Evolutionary conservation across 768 basidiomycete genomes (phyloP).

Genomic region (Clitopilus passeckerianus): DNA sequence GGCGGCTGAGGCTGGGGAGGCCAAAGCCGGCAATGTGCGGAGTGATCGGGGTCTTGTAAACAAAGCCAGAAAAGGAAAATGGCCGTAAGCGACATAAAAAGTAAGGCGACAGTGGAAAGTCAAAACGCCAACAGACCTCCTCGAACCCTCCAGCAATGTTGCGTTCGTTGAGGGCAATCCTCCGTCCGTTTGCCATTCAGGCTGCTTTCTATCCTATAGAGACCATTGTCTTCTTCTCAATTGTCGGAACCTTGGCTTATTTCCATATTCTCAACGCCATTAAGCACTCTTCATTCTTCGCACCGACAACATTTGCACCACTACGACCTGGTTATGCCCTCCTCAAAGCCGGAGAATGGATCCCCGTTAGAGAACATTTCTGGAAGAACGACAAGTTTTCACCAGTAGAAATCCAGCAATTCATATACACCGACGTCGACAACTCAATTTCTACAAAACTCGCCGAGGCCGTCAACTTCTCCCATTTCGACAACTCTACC

Average conservation of each 20-base stretch:
- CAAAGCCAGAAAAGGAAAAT: not conserved
- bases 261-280: slow-evolving; percentile 90
- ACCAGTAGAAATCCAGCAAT: slow-evolving; percentile 68
- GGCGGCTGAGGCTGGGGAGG: not conserved
- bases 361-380: slow-evolving; percentile 48
- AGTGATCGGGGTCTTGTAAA: not conserved
- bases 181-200: slow-evolving; percentile 66
- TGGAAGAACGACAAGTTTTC: slow-evolving; percentile 34
- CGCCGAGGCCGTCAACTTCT: slow-evolving; percentile 10
- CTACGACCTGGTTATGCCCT: slow-evolving; percentile 55
- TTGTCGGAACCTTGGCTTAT: slow-evolving; percentile 89
- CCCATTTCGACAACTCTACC: slow-evolving; percentile 19
- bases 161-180: slow-evolving; percentile 49
- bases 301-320: slow-evolving; percentile 40
- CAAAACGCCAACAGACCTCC: not conserved
- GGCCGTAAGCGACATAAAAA: not conserved
- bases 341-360: slow-evolving; percentile 56
- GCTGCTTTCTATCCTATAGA: slow-evolving; percentile 81
- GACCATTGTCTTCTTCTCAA: slow-evolving; percentile 85
- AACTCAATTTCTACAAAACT: slow-evolving; percentile 19
- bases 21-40: not conserved
- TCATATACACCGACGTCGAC: slow-evolving; percentile 55
- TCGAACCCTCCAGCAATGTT: slow-evolving; percentile 9
- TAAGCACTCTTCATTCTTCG: slow-evolving; percentile 82
- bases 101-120: not conserved